phyloP scores from a whole-genome alignment of 768 basidiomycete genomes.

The Lepiota brunneoincarnata region DNA sequence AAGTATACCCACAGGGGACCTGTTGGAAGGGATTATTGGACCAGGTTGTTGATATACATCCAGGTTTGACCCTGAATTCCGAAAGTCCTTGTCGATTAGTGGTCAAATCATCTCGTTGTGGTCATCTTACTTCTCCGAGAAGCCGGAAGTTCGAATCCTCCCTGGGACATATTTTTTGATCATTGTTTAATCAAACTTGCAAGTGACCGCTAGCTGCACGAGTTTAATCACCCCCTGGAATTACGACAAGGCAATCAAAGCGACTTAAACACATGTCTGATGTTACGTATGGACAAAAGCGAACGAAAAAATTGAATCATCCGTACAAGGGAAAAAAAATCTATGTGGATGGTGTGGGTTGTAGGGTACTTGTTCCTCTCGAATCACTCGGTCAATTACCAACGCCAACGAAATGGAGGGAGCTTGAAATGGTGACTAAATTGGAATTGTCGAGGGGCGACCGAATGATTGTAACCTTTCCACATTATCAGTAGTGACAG shows the following conservation, averaged over 20 bases:
- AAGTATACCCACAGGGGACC: no score
- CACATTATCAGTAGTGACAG: neutral
- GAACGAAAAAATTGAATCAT: neutral
- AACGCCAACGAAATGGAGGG: neutral
- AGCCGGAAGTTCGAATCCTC: conserved; percentile 22
- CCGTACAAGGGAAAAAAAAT: conserved; percentile 1
- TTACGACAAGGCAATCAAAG: no score
- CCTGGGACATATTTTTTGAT: conserved; percentile 18
- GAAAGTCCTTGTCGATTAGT: conserved; percentile 21
- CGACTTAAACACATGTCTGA: neutral
- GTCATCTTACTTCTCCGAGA: conserved; percentile 14
- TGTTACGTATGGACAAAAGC: neutral
- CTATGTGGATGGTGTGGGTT: conserved; percentile 1
- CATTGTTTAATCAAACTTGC: neutral
- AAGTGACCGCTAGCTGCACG: no score
- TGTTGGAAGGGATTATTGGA: no score
- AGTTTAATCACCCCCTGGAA: no score
- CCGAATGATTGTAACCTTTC: conserved; percentile 10
- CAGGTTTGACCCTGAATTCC: neutral
- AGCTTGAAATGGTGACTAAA: neutral
- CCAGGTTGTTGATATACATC: neutral
- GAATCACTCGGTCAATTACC: neutral
- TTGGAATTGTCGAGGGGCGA: neutral
- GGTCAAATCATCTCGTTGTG: conserved; percentile 23
- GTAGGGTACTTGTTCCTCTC: neutral